A percentile compares a stretch with the other conserved stretches of the same genome.
These are phyloP conservation scores for Pueraria montana DNA, from an alignment of 306 rosid species.

Conservation along the genomic window DNA sequence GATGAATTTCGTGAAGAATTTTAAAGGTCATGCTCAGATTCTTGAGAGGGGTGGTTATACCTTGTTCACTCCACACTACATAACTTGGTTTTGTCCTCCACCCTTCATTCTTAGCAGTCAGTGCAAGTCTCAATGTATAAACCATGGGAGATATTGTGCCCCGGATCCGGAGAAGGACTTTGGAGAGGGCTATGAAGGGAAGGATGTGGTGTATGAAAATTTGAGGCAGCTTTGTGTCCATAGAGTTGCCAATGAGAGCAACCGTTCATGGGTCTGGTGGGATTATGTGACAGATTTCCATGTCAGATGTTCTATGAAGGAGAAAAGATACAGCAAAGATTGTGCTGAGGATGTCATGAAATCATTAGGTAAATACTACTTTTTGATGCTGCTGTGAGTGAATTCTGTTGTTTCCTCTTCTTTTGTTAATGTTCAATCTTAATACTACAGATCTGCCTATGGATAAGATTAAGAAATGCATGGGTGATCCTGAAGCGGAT, in stretches of 20 bases:
- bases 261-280: constrained; percentile 98
- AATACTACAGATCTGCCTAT: constrained; percentile 73
- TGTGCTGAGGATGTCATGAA: constrained; percentile 88
- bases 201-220: constrained; percentile 88
- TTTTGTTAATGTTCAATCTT: constrained; percentile 18
- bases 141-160: constrained; percentile 87
- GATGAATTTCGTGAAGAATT: constrained; percentile 82
- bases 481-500: constrained; percentile 89
- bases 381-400: not conserved
- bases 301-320: constrained; percentile 94
- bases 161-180: constrained; percentile 95
- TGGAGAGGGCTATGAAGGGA: constrained; percentile 85
- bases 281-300: constrained; percentile 97
- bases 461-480: constrained; percentile 77
- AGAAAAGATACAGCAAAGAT: constrained; percentile 83
- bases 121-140: constrained; percentile 94
- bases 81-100: constrained; percentile 93
- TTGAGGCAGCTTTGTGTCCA: constrained; percentile 98
- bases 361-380: constrained; percentile 67
- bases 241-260: constrained; percentile 80
- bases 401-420: constrained; percentile 19
- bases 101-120: constrained; percentile 70
- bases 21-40: constrained; percentile 96
- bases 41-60: constrained; percentile 93
- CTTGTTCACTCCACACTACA: constrained; percentile 85